A percentile compares a stretch with the other conserved stretches of the same genome.
Evolutionary conservation across 1,139 yeast genomes (phyloP).

Genomic region (Candida pseudoviswanathii): DNA sequence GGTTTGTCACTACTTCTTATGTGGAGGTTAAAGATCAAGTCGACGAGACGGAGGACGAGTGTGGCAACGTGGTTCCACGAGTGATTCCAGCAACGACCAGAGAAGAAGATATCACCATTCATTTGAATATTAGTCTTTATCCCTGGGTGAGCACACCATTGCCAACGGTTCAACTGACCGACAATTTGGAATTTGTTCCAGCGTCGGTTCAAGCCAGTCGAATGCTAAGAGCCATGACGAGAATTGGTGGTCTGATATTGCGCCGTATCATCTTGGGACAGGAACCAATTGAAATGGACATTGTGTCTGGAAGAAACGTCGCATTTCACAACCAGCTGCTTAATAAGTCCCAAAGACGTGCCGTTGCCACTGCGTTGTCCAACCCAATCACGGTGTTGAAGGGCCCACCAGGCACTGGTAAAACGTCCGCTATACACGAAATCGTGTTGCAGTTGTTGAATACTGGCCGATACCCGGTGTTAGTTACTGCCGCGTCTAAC

Average conservation of each 20-base stretch:
- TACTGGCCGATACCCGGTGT: slow-evolving; percentile 58
- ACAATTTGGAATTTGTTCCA: not conserved
- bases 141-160: not conserved
- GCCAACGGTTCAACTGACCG: not conserved
- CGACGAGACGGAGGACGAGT: no score
- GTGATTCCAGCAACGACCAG: no score
- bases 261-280: slow-evolving; percentile 17
- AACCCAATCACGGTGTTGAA: slow-evolving; percentile 72
- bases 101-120: no score
- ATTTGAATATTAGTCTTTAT: not conserved
- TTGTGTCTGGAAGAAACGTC: slow-evolving; percentile 53
- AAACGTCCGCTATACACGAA: slow-evolving; percentile 70
- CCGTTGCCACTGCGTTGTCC: slow-evolving; percentile 67
- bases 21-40: no score
- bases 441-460: slow-evolving; percentile 61
- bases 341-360: slow-evolving; percentile 66
- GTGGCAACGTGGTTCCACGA: no score
- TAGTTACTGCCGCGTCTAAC: slow-evolving; percentile 74
- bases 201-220: not conserved
- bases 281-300: slow-evolving; percentile 54
- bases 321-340: slow-evolving; percentile 46
- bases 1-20: slow-evolving; percentile 16
- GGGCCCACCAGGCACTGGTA: slow-evolving; percentile 87
- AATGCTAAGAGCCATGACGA: not conserved
- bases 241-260: not conserved